phyloP scores from a whole-genome alignment of 345 rosid species.

The Gossypium longicalyx region DNA sequence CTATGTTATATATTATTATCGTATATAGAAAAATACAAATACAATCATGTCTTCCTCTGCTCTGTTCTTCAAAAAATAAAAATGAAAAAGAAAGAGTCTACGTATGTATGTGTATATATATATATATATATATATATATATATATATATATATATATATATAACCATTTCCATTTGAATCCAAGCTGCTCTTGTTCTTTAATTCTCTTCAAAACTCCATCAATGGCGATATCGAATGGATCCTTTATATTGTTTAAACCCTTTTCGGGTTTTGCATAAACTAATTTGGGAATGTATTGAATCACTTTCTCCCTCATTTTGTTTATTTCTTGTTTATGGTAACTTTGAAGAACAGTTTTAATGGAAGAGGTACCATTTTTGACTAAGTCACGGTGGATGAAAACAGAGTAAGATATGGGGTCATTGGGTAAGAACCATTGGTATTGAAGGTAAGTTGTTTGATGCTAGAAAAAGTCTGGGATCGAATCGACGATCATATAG shows the following conservation, averaged over 20 bases:
- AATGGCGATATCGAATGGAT: constrained; percentile 81
- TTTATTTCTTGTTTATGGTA: constrained; percentile 55
- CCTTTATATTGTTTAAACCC: constrained; percentile 63
- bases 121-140: no score
- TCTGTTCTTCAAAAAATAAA: background rate
- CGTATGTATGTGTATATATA: no score
- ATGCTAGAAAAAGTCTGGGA: constrained; percentile 92
- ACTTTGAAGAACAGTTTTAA: constrained; percentile 53
- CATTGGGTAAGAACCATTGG: constrained; percentile 83
- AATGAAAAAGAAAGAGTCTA: background rate
- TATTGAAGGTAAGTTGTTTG: constrained; percentile 80
- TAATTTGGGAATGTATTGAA: constrained; percentile 59
- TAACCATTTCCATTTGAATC: constrained; percentile 57
- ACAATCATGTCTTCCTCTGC: background rate
- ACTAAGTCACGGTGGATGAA: constrained; percentile 69
- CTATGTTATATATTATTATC: background rate
- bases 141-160: no score
- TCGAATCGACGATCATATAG: constrained; percentile 91
- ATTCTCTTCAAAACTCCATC: constrained; percentile 75
- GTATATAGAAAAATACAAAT: background rate
- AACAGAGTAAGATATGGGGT: constrained; percentile 65
- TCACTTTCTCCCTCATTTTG: constrained; percentile 74
- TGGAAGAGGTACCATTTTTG: constrained; percentile 61
- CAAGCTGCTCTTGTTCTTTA: constrained; percentile 60
- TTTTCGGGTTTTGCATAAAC: constrained; percentile 56